Base-by-base conservation (phyloP, 257 asterid species). In the Fraxinus excelsior region DNA sequence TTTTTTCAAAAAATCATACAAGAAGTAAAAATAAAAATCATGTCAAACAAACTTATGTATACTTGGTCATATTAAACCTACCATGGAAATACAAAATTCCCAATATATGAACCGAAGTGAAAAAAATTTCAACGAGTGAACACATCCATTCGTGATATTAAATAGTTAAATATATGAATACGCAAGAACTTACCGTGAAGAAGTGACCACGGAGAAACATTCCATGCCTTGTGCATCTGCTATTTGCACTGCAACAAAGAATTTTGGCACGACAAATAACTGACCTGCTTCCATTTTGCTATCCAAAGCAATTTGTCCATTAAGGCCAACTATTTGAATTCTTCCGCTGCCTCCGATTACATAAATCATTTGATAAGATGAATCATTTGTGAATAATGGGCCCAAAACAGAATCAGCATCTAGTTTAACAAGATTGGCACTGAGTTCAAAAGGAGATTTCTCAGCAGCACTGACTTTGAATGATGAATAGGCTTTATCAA, bases 181-280 rank as follows among this genome's bases (percentile, higher is more conserved):
- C 19, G 16, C 0, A 29, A 66, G 12, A 44, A 74, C 77, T 78
- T 81, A 86, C 90, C 79, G 44, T 25, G 87, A n/a, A 42, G 89
- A 84, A 7, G 85, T 86, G 51, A 58, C 16, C 1, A 84, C 74
- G 1, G 72, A 70, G n/a, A 77, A 84, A 12, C 81, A 76, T 28
- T 89, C 86, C 66, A 89, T 6, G 5, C 88, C 93, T 16, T 84
- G 73, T 16, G 13, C 82, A 40, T n/a, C 84, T 1, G 88, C 86
- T 0, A 80, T 8, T 0, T 31, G 67, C 8, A 88, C 87, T 32
- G 25, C 68, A 13, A 75, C 71, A 37, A 87, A 84, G 60, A 79
- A 87, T 21, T 73, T 79, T 0, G 89, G 93, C 77, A 87, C 91
- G 0, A 81, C 87, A 58, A 85, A 71, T 46, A 87, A 1, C 9